Evolutionary conservation across 768 basidiomycete genomes (phyloP).

Genomic region (Brasilioporus rufonigricans): DNA sequence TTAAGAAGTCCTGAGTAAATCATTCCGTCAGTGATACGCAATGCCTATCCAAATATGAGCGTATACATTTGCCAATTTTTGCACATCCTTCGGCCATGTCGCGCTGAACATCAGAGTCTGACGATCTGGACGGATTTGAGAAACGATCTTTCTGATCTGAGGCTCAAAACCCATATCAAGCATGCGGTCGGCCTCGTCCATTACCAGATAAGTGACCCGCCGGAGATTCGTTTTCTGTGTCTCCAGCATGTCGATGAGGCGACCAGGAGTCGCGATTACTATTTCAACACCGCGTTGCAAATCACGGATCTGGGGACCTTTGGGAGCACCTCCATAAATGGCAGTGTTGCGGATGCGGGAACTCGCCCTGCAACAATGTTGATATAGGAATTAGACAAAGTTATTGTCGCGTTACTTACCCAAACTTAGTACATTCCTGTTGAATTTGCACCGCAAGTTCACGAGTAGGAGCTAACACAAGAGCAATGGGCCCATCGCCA

Average conservation of each 20-base stretch:
- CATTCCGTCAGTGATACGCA: not conserved
- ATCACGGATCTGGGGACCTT: constrained; percentile 98
- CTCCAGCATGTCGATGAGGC: constrained; percentile 99
- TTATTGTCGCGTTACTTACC: constrained; percentile 44
- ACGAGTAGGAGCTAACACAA: constrained; percentile 95
- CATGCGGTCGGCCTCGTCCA: constrained; percentile 99
- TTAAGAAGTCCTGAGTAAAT: constrained; percentile 76
- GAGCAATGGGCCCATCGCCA: constrained; percentile 96
- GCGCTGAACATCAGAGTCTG: constrained; percentile 99
- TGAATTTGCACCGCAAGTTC: constrained; percentile 99
- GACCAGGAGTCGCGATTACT: constrained; percentile 99
- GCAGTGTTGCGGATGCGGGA: constrained; percentile 98
- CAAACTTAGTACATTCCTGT: constrained; percentile 98
- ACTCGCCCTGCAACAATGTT: constrained; percentile 53
- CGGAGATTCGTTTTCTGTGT: constrained; percentile 94
- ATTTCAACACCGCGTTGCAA: constrained; percentile 96
- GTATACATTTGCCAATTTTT: constrained; percentile 86
- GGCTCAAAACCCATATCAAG: constrained; percentile 99
- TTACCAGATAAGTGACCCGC: constrained; percentile 94
- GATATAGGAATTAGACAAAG: not conserved
- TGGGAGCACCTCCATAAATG: constrained; percentile 98
- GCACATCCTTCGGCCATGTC: constrained; percentile 99
- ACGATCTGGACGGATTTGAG: constrained; percentile 96
- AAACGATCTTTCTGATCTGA: constrained; percentile 96
- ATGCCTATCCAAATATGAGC: not conserved